Evolutionary conservation across 2,329 filamentous ascomycete species (phyloP).

Genomic region (Purpureocillium takamizusanense): DNA sequence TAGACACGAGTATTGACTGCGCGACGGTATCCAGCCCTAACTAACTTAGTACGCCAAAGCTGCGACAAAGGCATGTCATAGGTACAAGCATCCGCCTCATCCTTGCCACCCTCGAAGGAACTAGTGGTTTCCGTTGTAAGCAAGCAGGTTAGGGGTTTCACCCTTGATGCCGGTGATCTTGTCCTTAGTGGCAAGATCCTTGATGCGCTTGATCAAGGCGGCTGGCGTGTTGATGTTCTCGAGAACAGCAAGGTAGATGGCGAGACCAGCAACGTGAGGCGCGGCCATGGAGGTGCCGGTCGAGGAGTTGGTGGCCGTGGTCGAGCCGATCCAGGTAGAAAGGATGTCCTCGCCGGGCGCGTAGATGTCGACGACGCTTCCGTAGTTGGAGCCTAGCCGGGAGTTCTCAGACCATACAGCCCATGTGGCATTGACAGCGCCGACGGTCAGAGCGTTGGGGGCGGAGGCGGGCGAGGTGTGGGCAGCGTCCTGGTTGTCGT

Average conservation of each 20-base stretch:
- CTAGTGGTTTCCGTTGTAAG: background rate
- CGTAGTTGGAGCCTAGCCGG: slow-evolving; percentile 33
- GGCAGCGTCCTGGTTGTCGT: background rate
- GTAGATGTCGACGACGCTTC: slow-evolving; percentile 36
- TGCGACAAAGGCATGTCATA: too few relatives aligned
- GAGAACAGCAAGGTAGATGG: slow-evolving; percentile 43
- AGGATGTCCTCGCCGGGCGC: slow-evolving; percentile 38
- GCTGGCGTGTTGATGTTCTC: slow-evolving; percentile 28
- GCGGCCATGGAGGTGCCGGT: slow-evolving; percentile 55
- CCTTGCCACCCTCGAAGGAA: too few relatives aligned
- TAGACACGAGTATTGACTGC: too few relatives aligned
- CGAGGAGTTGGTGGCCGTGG: slow-evolving; percentile 31
- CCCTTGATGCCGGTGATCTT: background rate
- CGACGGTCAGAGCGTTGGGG: background rate
- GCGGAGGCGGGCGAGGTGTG: background rate
- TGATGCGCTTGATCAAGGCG: background rate
- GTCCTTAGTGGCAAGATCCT: background rate
- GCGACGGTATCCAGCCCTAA: too few relatives aligned
- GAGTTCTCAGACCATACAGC: background rate
- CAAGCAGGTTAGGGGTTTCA: background rate
- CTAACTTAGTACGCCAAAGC: too few relatives aligned
- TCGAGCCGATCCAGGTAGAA: slow-evolving; percentile 35
- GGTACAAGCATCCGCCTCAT: too few relatives aligned
- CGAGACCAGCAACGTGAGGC: slow-evolving; percentile 50
- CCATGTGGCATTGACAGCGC: background rate